Base-by-base conservation (phyloP, 768 basidiomycete species). In the Lanmaoa pseudosensibilis region DNA sequence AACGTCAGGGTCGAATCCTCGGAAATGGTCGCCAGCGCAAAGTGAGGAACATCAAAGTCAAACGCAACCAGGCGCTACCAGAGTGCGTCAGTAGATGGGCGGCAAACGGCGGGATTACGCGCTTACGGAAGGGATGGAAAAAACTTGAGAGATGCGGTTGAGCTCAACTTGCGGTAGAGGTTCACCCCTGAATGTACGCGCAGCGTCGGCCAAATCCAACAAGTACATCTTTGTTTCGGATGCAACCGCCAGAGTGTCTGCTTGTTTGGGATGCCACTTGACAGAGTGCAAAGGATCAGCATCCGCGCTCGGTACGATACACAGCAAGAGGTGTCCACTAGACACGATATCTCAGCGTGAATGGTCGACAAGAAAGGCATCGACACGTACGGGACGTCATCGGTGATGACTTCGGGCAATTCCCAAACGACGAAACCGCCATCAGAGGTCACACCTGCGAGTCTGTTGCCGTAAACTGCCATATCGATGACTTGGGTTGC, bases 381-480 rank as follows among this genome's bases (percentile, higher is more conserved):
- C 19, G 43, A 52, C 27, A 83, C 89, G 68, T 74, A 92, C 90
- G 88, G 87, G 33, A 88, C 89, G 72, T 94, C 91, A 65, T 94
- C 92, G 13, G 85, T 90, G 67, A 94, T 90, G 51, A 86, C 69
- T 50, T 88, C 86, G 32, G 92, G 92, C 25, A 93, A 68, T 67
- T 93, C 88, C 92, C 92, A 93, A 7, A 93, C 87, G 33, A 93
- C 88, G 61, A 93, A 90, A 39, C 92, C 92, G 57, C 92, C 92
- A 64, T 94, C 92, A 2, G 88, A 89, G 0, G 92, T 93, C 12
- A 93, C 86, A 7, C 90, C 92, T 2, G 90, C 91, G 32, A 94
- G 82, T 45, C 91, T 78, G 70, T 92, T 91, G 23, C 84, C 86
- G 63, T 80, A 87, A 8, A 92, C 90, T 12, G 91, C 90, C 90